These are phyloP conservation scores for Aspergillus sp. DNA, from an alignment of 2,329 filamentous ascomycete species.

Conservation along the genomic window DNA sequence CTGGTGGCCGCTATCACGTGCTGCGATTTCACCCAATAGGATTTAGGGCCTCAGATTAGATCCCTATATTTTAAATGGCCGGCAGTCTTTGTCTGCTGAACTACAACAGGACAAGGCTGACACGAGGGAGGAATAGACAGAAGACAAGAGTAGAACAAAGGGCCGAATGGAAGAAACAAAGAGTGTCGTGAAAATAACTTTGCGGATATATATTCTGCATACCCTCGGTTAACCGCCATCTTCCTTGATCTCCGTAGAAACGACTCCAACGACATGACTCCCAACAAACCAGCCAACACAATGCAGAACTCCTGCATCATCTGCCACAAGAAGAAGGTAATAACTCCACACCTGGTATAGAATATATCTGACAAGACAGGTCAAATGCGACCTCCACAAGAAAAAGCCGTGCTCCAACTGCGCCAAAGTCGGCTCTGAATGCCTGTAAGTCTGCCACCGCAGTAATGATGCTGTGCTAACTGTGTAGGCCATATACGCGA, in stretches of 20 bases:
- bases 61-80: too few relatives aligned
- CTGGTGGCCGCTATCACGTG: too few relatives aligned
- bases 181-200: too few relatives aligned
- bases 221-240: background rate
- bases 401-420: constrained; percentile 30
- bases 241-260: background rate
- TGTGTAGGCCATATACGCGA: background rate
- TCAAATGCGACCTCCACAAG: constrained; percentile 27
- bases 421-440: constrained; percentile 23
- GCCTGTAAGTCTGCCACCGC: constrained; percentile 17
- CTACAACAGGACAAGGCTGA: too few relatives aligned
- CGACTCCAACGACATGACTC: background rate
- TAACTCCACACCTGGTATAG: constrained; percentile 16
- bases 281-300: background rate
- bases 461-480: background rate
- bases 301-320: constrained; percentile 38
- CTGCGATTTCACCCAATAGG: too few relatives aligned
- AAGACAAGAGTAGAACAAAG: too few relatives aligned
- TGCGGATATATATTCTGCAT: too few relatives aligned
- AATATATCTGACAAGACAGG: constrained; percentile 8
- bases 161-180: too few relatives aligned
- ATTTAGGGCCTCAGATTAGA: too few relatives aligned
- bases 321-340: constrained; percentile 46
- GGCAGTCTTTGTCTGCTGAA: too few relatives aligned
- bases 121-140: too few relatives aligned